Conservation (phyloP, 306 rosid species). For the Vigna hirtella region DNA sequence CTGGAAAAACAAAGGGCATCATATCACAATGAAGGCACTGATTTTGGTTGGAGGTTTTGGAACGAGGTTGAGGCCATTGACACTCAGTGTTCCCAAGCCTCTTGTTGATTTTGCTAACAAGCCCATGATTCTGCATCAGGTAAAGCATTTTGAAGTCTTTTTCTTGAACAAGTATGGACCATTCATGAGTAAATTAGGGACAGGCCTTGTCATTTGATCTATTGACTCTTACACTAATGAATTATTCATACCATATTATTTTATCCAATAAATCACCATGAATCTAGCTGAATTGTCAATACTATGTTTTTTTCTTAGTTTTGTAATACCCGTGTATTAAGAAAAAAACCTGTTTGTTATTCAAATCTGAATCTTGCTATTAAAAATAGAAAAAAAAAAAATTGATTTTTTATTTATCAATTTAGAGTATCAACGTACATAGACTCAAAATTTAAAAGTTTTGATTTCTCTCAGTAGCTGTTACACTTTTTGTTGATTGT, state of each 20-base stretch:
- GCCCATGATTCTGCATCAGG: conserved; percentile 99
- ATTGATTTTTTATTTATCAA: conserved; percentile 10
- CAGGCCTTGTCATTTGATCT: conserved; percentile 11
- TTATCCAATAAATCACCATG: conserved; percentile 17
- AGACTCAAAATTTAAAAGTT: conserved; percentile 3
- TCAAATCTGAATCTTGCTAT: conserved; percentile 20
- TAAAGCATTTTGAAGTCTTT: conserved; percentile 46
- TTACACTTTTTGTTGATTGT: background rate
- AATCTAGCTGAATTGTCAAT: background rate
- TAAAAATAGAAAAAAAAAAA: conserved; percentile 16
- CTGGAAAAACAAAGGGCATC: conserved; percentile 54
- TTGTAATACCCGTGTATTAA: background rate
- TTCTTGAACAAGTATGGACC: conserved; percentile 18
- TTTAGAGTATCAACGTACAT: conserved; percentile 9
- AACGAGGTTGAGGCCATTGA: conserved; percentile 99
- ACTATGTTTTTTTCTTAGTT: background rate
- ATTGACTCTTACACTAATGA: conserved; percentile 30
- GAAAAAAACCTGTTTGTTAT: conserved; percentile 12
- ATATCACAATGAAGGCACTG: conserved; percentile 87
- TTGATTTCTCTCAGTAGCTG: conserved; percentile 17
- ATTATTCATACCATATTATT: background rate
- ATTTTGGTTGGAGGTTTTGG: conserved; percentile 99
- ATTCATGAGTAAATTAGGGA: conserved; percentile 23
- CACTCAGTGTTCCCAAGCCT: conserved; percentile 97
- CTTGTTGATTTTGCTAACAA: conserved; percentile 99